Evolutionary conservation across 768 basidiomycete species (phyloP), one percentile per base, ranked within the genome.

Genomic region (Termitomyces sp.): DNA sequence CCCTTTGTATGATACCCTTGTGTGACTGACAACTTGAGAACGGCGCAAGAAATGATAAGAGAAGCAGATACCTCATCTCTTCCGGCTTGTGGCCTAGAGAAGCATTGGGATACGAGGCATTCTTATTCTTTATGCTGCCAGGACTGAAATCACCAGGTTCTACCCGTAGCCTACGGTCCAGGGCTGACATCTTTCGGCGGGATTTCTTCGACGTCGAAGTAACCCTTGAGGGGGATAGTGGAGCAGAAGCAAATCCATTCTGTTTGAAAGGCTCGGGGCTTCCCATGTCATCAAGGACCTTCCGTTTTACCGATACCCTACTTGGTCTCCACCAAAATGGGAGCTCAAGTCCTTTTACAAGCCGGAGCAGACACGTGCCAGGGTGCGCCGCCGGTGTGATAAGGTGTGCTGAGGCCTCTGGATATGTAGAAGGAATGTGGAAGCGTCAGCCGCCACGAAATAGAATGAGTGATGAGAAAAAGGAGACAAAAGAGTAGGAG

Each of bases 191-290:
- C 22, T 50, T 22, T 22, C 62, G 46, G 0, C 63, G 57, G 13
- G 31, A 34, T 27, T 61, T 64, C 44, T 53, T 60, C n/a, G 60
- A 29, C 50, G 68, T 69, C 36, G 69, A 69, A 18, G 51, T 63
- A 16, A 64, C 59, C 47, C 63, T 65, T 20, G 62, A 18, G 13
- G 13, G 34, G 34, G 34, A 14, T 12, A 6, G 18, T 59, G 69
- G 46, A 47, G 61, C 59, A 24, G 64, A 63, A 32, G 63, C 56
- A 20, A 55, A 27, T 59, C 56, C 29, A 36, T 55, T n/a, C n/a
- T n/a, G 55, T 34, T 63, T 61, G 53, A 69, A 65, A 34, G 69
- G 67, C 47, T 59, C 55, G 24, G 65, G 54, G 52, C 67, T 65
- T 44, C 60, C 58, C 6, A 62, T 59, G 51, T 69, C 68, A 20